Percentiles rank a stretch among this genome's conserved stretches.
phyloP scores from a whole-genome alignment of 2,329 filamentous ascomycete genomes.

The Cercospora sp. region DNA sequence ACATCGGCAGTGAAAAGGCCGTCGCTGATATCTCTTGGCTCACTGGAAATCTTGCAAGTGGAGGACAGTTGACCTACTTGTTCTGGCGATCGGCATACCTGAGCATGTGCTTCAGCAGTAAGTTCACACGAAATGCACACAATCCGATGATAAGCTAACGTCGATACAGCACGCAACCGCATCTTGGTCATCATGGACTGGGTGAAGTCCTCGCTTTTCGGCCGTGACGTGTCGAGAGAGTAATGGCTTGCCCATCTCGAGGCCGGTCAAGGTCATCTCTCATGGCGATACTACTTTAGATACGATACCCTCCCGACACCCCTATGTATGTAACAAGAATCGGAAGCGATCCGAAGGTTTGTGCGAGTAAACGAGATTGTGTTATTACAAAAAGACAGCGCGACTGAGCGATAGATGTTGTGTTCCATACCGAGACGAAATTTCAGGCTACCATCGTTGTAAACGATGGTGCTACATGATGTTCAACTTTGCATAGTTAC shows the following conservation, averaged over 20 bases:
- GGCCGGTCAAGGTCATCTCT: not conserved
- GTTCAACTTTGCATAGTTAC: too few species aligned
- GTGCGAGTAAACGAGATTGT: not conserved
- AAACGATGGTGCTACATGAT: not conserved
- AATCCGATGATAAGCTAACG: conserved; percentile 21
- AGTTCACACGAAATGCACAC: conserved; percentile 43
- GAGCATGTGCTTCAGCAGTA: conserved; percentile 99
- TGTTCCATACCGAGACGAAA: not conserved
- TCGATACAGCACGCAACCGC: conserved; percentile 75
- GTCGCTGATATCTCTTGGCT: conserved; percentile 97
- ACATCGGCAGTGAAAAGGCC: conserved; percentile 97
- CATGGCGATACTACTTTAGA: not conserved
- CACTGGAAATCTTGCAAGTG: conserved; percentile 92
- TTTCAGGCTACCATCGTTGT: not conserved
- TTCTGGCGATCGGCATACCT: conserved; percentile 98
- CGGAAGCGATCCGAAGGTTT: not conserved
- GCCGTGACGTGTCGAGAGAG: conserved; percentile 87
- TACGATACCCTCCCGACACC: not conserved
- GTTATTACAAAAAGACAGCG: conserved; percentile 1
- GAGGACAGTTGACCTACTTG: conserved; percentile 85
- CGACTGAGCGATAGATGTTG: conserved; percentile 9
- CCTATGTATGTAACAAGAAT: not conserved
- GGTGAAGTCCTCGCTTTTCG: conserved; percentile 95
- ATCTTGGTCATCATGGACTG: conserved; percentile 91
- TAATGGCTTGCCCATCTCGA: conserved; percentile 40